phyloP scores from a whole-genome alignment of 257 asterid genomes.

The Sherardia arvensis region DNA sequence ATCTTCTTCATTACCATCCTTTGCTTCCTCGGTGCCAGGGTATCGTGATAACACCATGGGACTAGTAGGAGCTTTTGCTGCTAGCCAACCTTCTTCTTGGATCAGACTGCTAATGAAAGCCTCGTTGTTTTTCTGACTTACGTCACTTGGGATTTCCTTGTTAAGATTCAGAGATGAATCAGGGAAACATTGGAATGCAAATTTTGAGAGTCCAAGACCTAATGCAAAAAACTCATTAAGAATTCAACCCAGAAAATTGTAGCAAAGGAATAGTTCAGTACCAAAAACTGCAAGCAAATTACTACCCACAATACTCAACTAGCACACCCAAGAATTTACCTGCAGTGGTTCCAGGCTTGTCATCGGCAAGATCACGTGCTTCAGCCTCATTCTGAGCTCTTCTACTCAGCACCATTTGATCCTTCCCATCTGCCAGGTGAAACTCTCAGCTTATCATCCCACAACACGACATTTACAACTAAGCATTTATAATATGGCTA shows the following conservation, averaged over 20 bases:
- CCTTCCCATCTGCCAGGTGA: constrained; percentile 23
- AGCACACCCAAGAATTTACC: constrained; percentile 22
- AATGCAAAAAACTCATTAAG: constrained; percentile 15
- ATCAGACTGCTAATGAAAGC: constrained; percentile 8
- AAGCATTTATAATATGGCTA: not conserved
- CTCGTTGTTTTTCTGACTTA: not conserved
- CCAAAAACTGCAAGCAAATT: not conserved
- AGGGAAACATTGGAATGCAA: constrained; percentile 5
- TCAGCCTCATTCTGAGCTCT: constrained; percentile 14
- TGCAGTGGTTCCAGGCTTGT: constrained; percentile 16
- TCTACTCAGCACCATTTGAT: constrained; percentile 12
- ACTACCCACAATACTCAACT: not conserved
- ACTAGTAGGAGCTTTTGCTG: constrained; percentile 14
- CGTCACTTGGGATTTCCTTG: constrained; percentile 11
- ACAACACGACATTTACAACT: not conserved
- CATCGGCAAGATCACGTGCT: constrained; percentile 11
- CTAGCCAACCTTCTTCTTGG: constrained; percentile 10
- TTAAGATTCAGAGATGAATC: constrained; percentile 11
- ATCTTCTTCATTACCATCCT: constrained; percentile 20
- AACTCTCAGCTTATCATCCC: constrained; percentile 3
- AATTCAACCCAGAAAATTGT: not conserved
- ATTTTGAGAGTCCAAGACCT: constrained; percentile 18
- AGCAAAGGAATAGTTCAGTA: not conserved
- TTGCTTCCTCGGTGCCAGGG: constrained; percentile 23
- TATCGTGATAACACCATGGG: constrained; percentile 15